A percentile compares a stretch with the other conserved stretches of the same genome.
Evolutionary conservation across 495 filamentous ascomycete species (phyloP).

Genomic region (Pyronema domesticum): DNA sequence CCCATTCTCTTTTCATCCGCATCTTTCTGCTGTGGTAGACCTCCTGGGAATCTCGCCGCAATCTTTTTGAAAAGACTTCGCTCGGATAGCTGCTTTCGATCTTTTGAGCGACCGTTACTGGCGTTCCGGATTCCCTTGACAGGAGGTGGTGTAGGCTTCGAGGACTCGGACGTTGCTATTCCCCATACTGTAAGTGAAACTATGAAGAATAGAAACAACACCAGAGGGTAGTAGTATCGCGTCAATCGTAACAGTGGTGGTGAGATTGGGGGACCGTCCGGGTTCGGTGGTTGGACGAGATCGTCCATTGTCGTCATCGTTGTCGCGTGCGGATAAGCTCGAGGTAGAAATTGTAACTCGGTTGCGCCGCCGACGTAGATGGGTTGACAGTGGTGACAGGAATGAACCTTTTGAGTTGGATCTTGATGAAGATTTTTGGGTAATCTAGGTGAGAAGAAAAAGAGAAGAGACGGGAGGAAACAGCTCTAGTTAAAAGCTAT

Average conservation of each 20-base stretch:
- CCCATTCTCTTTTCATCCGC: conserved; percentile 35
- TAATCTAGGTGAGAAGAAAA: background rate
- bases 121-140: conserved; percentile 29
- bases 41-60: conserved; percentile 19
- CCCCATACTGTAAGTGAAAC: conserved; percentile 44
- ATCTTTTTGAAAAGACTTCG: conserved; percentile 5
- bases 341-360: background rate
- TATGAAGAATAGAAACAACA: conserved; percentile 51
- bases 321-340: background rate
- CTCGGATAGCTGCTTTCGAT: conserved; percentile 2
- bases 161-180: conserved; percentile 34
- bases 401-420: background rate
- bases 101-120: conserved; percentile 32
- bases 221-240: conserved; percentile 47
- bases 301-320: conserved; percentile 1
- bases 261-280: background rate
- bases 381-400: background rate
- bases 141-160: conserved; percentile 26
- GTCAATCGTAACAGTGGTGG: conserved; percentile 9
- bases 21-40: conserved; percentile 15
- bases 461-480: background rate
- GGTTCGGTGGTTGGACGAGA: background rate
- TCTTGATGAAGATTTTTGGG: too few species aligned
- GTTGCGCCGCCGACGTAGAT: background rate
- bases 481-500: background rate